phyloP scores from a whole-genome alignment of 768 basidiomycete genomes.

The Ramaria sp. region DNA sequence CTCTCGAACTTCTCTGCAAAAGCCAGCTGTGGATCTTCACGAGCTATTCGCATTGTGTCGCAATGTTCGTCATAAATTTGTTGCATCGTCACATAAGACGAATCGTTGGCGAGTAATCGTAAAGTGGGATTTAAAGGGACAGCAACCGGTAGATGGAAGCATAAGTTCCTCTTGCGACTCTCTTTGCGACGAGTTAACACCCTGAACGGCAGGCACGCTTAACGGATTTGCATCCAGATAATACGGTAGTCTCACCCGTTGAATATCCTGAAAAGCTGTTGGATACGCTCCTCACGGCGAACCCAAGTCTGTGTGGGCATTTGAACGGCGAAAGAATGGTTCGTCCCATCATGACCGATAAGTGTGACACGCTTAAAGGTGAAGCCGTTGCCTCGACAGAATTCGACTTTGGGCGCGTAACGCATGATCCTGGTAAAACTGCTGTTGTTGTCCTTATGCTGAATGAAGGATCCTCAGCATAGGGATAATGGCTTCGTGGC shows the following conservation, averaged over 20 bases:
- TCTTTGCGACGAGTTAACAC: conserved; percentile 84
- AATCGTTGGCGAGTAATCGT: conserved; percentile 83
- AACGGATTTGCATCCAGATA: not conserved
- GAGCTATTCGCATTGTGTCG: conserved; percentile 55
- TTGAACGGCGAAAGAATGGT: conserved; percentile 84
- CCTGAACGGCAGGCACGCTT: conserved; percentile 32
- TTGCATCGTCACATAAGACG: conserved; percentile 81
- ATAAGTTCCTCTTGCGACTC: conserved; percentile 80
- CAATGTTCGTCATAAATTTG: conserved; percentile 94
- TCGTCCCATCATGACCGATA: conserved; percentile 84
- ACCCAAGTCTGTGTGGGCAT: conserved; percentile 75
- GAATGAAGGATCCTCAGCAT: conserved; percentile 2
- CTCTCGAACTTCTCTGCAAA: conserved; percentile 78
- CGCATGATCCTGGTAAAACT: conserved; percentile 86
- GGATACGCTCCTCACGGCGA: conserved; percentile 86
- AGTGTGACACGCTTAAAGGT: conserved; percentile 88
- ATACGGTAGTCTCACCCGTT: conserved; percentile 52
- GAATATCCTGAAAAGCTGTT: conserved; percentile 89
- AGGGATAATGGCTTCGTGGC: not conserved
- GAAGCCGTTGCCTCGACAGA: conserved; percentile 74
- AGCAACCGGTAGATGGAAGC: conserved; percentile 84
- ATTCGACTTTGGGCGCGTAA: conserved; percentile 85
- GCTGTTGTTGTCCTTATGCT: conserved; percentile 94
- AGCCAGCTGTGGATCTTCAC: conserved; percentile 82
- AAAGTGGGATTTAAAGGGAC: conserved; percentile 75